Evolutionary conservation across 2,329 filamentous ascomycete species (phyloP).

Genomic region (Fusarium tricinctum): DNA sequence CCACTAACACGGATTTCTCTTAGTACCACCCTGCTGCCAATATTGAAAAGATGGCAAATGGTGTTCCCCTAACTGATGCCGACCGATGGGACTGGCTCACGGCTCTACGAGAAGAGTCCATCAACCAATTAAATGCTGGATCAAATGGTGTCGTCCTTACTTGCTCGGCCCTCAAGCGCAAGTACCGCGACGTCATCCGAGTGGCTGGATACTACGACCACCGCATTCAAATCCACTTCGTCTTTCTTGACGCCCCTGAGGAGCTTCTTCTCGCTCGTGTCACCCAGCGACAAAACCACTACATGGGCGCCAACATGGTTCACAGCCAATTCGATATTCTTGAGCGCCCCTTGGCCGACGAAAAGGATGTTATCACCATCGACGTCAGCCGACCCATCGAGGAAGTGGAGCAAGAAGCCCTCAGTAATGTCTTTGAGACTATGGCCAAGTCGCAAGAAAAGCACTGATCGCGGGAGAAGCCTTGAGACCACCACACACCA

Average conservation of each 20-base stretch:
- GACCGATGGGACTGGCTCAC: slow-evolving; percentile 99
- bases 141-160: slow-evolving; percentile 88
- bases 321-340: slow-evolving; percentile 89
- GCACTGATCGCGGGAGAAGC: slow-evolving; percentile 29
- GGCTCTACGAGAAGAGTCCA: slow-evolving; percentile 77
- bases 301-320: slow-evolving; percentile 97
- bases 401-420: slow-evolving; percentile 72
- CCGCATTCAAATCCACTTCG: slow-evolving; percentile 86
- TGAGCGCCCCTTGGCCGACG: slow-evolving; percentile 81
- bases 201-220: slow-evolving; percentile 82
- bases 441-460: slow-evolving; percentile 55
- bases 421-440: slow-evolving; percentile 68
- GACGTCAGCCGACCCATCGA: slow-evolving; percentile 73
- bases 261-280: slow-evolving; percentile 83
- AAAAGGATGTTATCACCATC: slow-evolving; percentile 78
- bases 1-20: slow-evolving; percentile 44
- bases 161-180: slow-evolving; percentile 95
- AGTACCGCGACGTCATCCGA: slow-evolving; percentile 93
- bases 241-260: slow-evolving; percentile 87
- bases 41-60: slow-evolving; percentile 90
- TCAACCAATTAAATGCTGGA: slow-evolving; percentile 68
- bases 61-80: slow-evolving; percentile 87
- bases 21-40: slow-evolving; percentile 83
- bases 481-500: not conserved
- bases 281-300: slow-evolving; percentile 81